Percentiles rank a stretch among this genome's conserved stretches.
These are phyloP conservation scores for Ogataea sp. DNA, from an alignment of 805 yeast genomes.

Conservation along the genomic window DNA sequence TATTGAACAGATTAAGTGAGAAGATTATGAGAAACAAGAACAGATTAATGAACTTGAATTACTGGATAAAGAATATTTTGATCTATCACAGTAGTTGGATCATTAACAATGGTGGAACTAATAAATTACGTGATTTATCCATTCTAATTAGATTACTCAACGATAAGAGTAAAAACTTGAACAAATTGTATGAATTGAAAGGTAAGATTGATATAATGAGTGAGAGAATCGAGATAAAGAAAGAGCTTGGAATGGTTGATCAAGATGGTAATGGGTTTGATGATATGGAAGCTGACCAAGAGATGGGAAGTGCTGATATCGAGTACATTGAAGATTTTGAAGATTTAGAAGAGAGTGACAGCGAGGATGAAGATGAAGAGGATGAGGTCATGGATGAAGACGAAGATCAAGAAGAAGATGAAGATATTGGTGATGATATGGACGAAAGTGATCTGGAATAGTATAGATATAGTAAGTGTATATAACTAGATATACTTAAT, in stretches of 20 bases:
- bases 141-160: slow-evolving; percentile 38
- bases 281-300: slow-evolving; percentile 28
- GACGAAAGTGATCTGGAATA: slow-evolving; percentile 31
- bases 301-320: too few species aligned
- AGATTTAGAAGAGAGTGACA: slow-evolving; percentile 31
- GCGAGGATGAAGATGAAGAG: slow-evolving; percentile 16
- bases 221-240: slow-evolving; percentile 33
- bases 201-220: slow-evolving; percentile 41
- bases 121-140: slow-evolving; percentile 23
- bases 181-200: slow-evolving; percentile 42
- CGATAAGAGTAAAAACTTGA: slow-evolving; percentile 40
- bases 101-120: slow-evolving; percentile 33
- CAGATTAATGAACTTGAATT: slow-evolving; percentile 40
- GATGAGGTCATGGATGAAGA: slow-evolving; percentile 10
- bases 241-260: slow-evolving; percentile 23
- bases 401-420: slow-evolving; percentile 12
- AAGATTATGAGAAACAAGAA: slow-evolving; percentile 41
- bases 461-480: too few species aligned
- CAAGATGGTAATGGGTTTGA: slow-evolving; percentile 20
- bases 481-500: too few species aligned
- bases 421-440: slow-evolving; percentile 25
- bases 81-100: slow-evolving; percentile 47
- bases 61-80: slow-evolving; percentile 50
- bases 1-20: slow-evolving; percentile 46
- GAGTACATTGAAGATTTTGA: slow-evolving; percentile 67